Evolutionary conservation across 352 stramenopile genomes (phyloP).

Genomic region (Phytophthora quininea): DNA sequence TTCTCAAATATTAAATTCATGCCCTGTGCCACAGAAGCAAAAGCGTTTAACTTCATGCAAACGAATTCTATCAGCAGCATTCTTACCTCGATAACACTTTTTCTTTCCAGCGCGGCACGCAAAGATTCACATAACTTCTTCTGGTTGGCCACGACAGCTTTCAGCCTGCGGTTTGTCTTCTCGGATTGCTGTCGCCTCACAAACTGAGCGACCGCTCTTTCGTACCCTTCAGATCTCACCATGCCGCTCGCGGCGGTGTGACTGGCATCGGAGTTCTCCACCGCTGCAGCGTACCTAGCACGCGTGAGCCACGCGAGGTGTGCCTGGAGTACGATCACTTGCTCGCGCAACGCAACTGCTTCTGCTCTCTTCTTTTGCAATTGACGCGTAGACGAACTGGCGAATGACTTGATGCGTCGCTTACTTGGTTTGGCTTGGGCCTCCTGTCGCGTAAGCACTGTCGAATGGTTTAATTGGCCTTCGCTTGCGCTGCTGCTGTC

Average conservation of each 20-base stretch:
- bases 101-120: conserved; percentile 10
- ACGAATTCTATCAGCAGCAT: no score
- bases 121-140: conserved; percentile 5
- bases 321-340: conserved; percentile 14
- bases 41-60: not conserved
- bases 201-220: conserved; percentile 10
- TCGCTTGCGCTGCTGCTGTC: no score
- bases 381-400: conserved; percentile 27
- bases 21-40: conserved; percentile 6
- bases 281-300: conserved; percentile 1
- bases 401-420: conserved; percentile 22
- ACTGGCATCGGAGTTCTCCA: not conserved
- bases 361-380: conserved; percentile 25
- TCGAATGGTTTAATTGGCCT: no score
- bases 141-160: conserved; percentile 21
- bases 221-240: conserved; percentile 8
- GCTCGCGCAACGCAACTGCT: conserved; percentile 5
- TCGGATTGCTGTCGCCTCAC: conserved; percentile 23
- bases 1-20: conserved; percentile 24
- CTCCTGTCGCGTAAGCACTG: no score
- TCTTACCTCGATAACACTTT: conserved; percentile 6
- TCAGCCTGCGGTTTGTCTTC: conserved; percentile 17
- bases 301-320: conserved; percentile 15
- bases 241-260: no score
- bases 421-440: conserved; percentile 12